Evolutionary conservation across 2,329 filamentous ascomycete species (phyloP).

Genomic region (Neocatenulostroma microsporum): DNA sequence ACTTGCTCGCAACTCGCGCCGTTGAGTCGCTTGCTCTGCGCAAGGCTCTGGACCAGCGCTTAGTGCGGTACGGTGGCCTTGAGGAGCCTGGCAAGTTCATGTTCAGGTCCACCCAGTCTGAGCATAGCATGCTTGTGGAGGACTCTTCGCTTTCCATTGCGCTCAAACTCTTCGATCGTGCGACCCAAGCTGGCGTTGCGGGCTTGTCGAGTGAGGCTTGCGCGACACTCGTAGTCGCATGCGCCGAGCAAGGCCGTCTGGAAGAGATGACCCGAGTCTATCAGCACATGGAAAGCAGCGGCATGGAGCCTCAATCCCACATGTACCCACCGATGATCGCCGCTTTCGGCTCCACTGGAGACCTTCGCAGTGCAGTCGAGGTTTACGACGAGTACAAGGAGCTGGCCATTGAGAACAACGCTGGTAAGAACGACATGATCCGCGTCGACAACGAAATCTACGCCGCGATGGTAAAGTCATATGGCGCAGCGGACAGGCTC

Average conservation of each 20-base stretch:
- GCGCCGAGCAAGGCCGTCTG: slow-evolving; percentile 70
- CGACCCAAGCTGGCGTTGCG: slow-evolving; percentile 54
- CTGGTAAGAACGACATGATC: slow-evolving; percentile 58
- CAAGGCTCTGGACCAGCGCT: slow-evolving; percentile 68
- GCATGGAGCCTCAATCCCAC: slow-evolving; percentile 65
- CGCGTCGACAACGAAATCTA: slow-evolving; percentile 80
- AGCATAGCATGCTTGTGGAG: slow-evolving; percentile 76
- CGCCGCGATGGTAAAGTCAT: slow-evolving; percentile 83
- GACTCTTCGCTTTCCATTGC: slow-evolving; percentile 82
- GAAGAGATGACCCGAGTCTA: slow-evolving; percentile 87
- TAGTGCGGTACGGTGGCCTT: slow-evolving; percentile 75
- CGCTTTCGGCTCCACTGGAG: slow-evolving; percentile 75
- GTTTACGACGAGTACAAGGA: slow-evolving; percentile 93
- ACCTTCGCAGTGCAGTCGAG: slow-evolving; percentile 80
- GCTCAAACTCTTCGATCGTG: slow-evolving; percentile 75
- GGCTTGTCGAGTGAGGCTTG: slow-evolving; percentile 76
- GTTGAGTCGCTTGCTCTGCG: slow-evolving; percentile 69
- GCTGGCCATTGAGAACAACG: slow-evolving; percentile 77
- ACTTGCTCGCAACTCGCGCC: slow-evolving; percentile 70
- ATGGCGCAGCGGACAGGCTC: slow-evolving; percentile 70
- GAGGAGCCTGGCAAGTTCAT: slow-evolving; percentile 79
- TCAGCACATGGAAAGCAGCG: slow-evolving; percentile 78
- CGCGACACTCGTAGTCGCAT: slow-evolving; percentile 75
- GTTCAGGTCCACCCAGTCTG: slow-evolving; percentile 78
- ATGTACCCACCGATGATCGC: slow-evolving; percentile 92